Conservation (phyloP, 805 yeast genomes). For the Candida boleticola region DNA sequence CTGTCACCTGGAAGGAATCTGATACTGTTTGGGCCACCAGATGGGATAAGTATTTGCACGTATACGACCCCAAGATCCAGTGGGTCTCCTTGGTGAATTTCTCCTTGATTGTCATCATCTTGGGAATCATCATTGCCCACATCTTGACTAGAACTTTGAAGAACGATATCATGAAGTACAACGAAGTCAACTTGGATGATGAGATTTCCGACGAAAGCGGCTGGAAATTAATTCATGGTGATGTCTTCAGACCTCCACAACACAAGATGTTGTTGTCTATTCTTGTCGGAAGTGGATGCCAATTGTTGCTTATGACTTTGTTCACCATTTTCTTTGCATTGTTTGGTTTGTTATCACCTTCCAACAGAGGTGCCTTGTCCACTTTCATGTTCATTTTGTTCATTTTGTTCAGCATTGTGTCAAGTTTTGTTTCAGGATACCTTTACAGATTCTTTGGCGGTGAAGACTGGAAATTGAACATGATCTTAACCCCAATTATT, state of each 20-base stretch:
- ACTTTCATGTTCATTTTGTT: constrained; percentile 86
- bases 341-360: constrained; percentile 87
- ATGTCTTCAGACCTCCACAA: constrained; percentile 84
- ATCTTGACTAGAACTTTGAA: constrained; percentile 75
- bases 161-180: constrained; percentile 83
- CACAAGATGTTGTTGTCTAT: constrained; percentile 71
- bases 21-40: constrained; percentile 93
- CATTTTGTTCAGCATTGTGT: constrained; percentile 75
- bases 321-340: constrained; percentile 79
- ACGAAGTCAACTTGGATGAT: constrained; percentile 82
- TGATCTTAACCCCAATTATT: constrained; percentile 75
- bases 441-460: constrained; percentile 90
- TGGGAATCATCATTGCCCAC: constrained; percentile 77
- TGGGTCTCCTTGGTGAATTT: constrained; percentile 93
- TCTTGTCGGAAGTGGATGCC: constrained; percentile 84
- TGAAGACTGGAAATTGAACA: constrained; percentile 82
- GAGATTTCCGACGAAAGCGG: constrained; percentile 92
- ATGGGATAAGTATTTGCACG: constrained; percentile 96
- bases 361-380: constrained; percentile 89
- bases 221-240: constrained; percentile 96
- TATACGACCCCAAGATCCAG: constrained; percentile 88
- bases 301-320: constrained; percentile 72
- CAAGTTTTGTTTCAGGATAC: constrained; percentile 85
- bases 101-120: constrained; percentile 71
- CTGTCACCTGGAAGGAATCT: constrained; percentile 69